These are phyloP conservation scores for Stachybotrys elegans DNA, from an alignment of 2,329 filamentous ascomycete genomes.

Conservation along the genomic window DNA sequence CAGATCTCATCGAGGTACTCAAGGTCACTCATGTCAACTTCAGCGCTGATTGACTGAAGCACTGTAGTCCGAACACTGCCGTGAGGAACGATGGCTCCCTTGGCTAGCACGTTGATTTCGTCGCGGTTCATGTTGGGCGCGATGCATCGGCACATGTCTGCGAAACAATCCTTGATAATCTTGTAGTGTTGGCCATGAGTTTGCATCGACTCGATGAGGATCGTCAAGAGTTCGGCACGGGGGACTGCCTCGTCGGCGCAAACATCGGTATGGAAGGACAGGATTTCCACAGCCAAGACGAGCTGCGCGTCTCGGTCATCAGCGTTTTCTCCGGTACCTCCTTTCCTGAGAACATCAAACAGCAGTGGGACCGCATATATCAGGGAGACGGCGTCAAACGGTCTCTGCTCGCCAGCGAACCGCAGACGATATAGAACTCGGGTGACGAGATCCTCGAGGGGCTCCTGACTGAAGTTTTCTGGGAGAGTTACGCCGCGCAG, in stretches of 20 bases:
- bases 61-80: slow-evolving; percentile 76
- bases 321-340: slow-evolving; percentile 65
- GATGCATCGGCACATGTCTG: slow-evolving; percentile 78
- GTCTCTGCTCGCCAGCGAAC: slow-evolving; percentile 88
- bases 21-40: slow-evolving; percentile 86
- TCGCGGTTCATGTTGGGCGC: slow-evolving; percentile 70
- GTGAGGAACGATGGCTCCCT: slow-evolving; percentile 74
- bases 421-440: slow-evolving; percentile 85
- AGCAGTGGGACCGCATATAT: slow-evolving; percentile 83
- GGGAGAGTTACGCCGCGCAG: slow-evolving; percentile 71
- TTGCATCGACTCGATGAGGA: slow-evolving; percentile 79
- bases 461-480: slow-evolving; percentile 68
- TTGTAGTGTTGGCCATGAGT: slow-evolving; percentile 91
- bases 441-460: slow-evolving; percentile 79
- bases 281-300: slow-evolving; percentile 79
- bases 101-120: slow-evolving; percentile 73
- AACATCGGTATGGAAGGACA: slow-evolving; percentile 81
- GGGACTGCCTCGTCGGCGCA: slow-evolving; percentile 73
- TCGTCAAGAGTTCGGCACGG: slow-evolving; percentile 65
- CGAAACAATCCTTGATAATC: slow-evolving; percentile 84
- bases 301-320: slow-evolving; percentile 89
- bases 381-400: slow-evolving; percentile 82
- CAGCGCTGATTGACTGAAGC: slow-evolving; percentile 82
- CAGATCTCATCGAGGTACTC: slow-evolving; percentile 87
- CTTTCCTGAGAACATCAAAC: slow-evolving; percentile 70